phyloP scores from a whole-genome alignment of 441 rosid genomes.

The Arabidopsis lyrata region DNA sequence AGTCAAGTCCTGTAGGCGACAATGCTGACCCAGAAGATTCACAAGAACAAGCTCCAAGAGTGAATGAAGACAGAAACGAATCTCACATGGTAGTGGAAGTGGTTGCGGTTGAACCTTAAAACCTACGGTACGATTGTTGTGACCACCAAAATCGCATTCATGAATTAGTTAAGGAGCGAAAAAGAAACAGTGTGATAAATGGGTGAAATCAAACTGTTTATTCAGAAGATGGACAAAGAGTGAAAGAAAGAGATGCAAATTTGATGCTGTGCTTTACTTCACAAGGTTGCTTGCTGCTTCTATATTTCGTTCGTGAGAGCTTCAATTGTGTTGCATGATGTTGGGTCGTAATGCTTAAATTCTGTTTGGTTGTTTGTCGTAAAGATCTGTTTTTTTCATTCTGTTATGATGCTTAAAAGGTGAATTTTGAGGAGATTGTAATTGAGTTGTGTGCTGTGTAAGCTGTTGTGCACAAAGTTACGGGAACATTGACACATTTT shows the following conservation, averaged over 20 bases:
- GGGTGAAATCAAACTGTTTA: not conserved
- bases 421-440: conserved; percentile 31
- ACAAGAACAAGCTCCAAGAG: conserved; percentile 23
- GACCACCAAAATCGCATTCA: conserved; percentile 13
- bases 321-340: not conserved
- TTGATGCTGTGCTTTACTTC: not conserved
- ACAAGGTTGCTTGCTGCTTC: conserved; percentile 28
- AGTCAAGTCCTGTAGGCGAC: conserved; percentile 8
- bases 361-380: not conserved
- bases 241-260: conserved; percentile 11
- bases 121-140: conserved; percentile 7
- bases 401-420: conserved; percentile 18
- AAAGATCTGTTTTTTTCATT: not conserved
- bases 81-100: conserved; percentile 11
- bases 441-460: not conserved
- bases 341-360: conserved; percentile 28
- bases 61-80: conserved; percentile 32
- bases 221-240: conserved; percentile 24
- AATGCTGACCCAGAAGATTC: conserved; percentile 29
- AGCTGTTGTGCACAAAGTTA: not conserved
- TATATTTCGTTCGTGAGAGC: conserved; percentile 4
- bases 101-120: conserved; percentile 33
- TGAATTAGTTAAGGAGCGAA: conserved; percentile 32
- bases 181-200: not conserved
- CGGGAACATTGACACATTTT: too few species aligned